Evolutionary conservation across 257 asterid species (phyloP).

Genomic region (Eustoma russellianum): DNA sequence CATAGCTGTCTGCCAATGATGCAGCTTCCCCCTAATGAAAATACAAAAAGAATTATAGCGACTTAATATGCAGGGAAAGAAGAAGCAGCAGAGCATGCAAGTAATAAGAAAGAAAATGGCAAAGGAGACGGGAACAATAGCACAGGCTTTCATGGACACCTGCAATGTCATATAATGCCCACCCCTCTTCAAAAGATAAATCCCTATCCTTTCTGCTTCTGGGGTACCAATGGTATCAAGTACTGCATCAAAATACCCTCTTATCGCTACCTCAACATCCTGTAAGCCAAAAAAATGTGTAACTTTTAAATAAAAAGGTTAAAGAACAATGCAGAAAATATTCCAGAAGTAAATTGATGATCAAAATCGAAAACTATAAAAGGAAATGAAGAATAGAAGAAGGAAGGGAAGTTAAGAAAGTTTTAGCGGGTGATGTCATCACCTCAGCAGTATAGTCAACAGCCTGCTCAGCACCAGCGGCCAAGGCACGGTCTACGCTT

Average conservation of each 20-base stretch:
- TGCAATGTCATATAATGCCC: conserved; percentile 83
- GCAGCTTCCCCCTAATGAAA: conserved; percentile 86
- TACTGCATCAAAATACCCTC: conserved; percentile 89
- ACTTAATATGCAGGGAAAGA: background rate
- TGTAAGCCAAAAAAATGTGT: conserved; percentile 17
- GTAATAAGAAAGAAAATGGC: background rate
- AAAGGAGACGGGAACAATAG: background rate
- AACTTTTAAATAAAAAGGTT: background rate
- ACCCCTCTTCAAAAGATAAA: conserved; percentile 76
- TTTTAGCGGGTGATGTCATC: conserved; percentile 1
- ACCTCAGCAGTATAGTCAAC: conserved; percentile 81
- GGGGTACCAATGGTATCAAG: conserved; percentile 83
- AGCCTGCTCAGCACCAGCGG: conserved; percentile 91
- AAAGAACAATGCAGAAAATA: no score
- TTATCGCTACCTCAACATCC: conserved; percentile 62
- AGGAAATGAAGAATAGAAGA: background rate
- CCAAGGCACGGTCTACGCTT: conserved; percentile 59
- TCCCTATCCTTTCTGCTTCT: conserved; percentile 73
- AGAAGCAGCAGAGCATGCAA: background rate
- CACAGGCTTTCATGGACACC: conserved; percentile 1
- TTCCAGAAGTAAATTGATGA: background rate
- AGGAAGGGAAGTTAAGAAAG: no score
- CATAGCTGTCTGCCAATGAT: conserved; percentile 65
- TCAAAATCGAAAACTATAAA: background rate
- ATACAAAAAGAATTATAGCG: conserved; percentile 10